Evolutionary conservation across 164 flowering plant species (phyloP).

Genomic region (Vitis cinerea): DNA sequence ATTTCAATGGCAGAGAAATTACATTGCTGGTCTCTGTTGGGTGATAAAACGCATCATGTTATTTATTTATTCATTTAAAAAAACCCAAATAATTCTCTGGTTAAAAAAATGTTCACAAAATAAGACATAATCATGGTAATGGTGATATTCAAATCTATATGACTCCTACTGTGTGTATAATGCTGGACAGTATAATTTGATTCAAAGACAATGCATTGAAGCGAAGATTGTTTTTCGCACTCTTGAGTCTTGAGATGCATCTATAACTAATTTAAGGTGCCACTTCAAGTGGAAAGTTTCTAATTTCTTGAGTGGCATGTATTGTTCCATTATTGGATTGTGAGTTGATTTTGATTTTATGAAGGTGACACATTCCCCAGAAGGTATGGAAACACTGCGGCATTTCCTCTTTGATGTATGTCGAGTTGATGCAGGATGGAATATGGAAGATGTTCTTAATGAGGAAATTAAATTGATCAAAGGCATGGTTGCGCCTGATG

Average conservation of each 20-base stretch:
- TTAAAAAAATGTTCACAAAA: too few species aligned
- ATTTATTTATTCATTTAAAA: neutral
- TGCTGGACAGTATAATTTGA: too few species aligned
- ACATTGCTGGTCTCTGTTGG: neutral
- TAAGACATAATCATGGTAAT: too few species aligned
- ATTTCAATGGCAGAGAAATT: neutral
- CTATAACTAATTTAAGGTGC: too few species aligned
- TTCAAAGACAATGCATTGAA: too few species aligned
- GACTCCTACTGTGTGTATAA: too few species aligned
- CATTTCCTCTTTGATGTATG: constrained; percentile 82
- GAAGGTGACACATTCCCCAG: constrained; percentile 91
- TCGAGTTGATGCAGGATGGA: constrained; percentile 76
- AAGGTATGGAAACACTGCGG: constrained; percentile 85
- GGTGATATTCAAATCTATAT: too few species aligned
- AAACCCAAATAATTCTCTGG: too few species aligned
- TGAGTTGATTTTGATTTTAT: constrained; percentile 10
- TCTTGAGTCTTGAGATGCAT: too few species aligned
- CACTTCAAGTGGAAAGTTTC: too few species aligned
- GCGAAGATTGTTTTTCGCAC: too few species aligned
- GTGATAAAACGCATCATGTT: neutral
- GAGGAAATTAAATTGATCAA: constrained; percentile 80
- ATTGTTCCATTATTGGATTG: neutral
- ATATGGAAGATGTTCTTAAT: constrained; percentile 80
- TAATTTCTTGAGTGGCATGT: too few species aligned
- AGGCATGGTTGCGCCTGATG: constrained; percentile 56